A percentile compares a stretch with the other conserved stretches of the same genome.
phyloP scores from a whole-genome alignment of 305 asterid genomes.

The Fraxinus latifolia region DNA sequence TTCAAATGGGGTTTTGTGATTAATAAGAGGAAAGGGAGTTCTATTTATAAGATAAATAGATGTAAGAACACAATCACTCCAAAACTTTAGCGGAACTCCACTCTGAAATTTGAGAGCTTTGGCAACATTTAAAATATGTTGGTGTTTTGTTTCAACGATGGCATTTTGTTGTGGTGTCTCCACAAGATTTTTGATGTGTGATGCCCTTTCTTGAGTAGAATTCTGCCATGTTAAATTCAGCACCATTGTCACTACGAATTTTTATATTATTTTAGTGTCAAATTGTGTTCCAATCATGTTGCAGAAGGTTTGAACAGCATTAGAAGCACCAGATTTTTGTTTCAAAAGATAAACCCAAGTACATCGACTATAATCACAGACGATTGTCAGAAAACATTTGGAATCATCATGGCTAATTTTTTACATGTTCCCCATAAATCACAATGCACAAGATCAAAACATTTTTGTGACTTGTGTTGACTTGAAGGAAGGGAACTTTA shows the following conservation, averaged over 20 bases:
- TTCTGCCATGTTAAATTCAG: background rate
- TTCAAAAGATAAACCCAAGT: background rate
- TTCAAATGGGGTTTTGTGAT: background rate
- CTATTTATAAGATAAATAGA: background rate
- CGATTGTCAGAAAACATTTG: background rate
- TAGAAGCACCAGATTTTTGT: background rate
- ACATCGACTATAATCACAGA: background rate
- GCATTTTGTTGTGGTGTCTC: background rate
- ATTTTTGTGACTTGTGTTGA: background rate
- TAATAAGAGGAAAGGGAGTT: background rate
- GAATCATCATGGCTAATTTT: background rate
- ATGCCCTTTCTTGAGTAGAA: background rate
- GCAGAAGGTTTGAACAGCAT: background rate
- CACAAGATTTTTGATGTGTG: background rate
- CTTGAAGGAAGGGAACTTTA: background rate
- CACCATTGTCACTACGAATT: background rate
- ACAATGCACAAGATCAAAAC: background rate
- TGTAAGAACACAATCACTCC: background rate
- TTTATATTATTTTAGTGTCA: background rate
- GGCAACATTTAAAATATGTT: background rate
- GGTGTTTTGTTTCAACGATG: background rate
- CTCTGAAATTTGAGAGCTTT: background rate
- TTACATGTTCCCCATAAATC: background rate
- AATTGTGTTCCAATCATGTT: background rate
- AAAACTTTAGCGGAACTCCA: background rate